Percentiles rank a stretch among this genome's conserved stretches.
phyloP scores from a whole-genome alignment of 306 rosid genomes.

The Sesbania bispinosa region DNA sequence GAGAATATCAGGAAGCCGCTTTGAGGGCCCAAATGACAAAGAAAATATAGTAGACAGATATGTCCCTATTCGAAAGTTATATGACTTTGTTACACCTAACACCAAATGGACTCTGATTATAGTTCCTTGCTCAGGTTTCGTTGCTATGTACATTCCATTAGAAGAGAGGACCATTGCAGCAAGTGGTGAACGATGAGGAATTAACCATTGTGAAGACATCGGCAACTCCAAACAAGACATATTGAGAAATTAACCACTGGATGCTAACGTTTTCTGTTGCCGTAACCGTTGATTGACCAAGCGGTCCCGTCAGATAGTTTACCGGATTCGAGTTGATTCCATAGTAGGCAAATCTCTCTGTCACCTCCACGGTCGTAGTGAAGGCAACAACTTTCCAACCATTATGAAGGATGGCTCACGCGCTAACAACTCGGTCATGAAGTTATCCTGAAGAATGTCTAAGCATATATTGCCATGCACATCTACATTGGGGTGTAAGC shows the following conservation, averaged over 20 bases:
- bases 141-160: slow-evolving; percentile 83
- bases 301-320: slow-evolving; percentile 39
- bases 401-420: too few relatives aligned
- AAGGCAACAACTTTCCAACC: too few relatives aligned
- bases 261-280: slow-evolving; percentile 51
- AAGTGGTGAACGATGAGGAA: slow-evolving; percentile 81
- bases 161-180: slow-evolving; percentile 84
- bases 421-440: too few relatives aligned
- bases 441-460: too few relatives aligned
- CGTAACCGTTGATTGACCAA: slow-evolving; percentile 45
- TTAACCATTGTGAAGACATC: slow-evolving; percentile 55
- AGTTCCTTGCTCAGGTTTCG: slow-evolving; percentile 98
- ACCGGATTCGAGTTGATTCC: slow-evolving; percentile 45
- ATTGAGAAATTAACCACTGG: slow-evolving; percentile 74
- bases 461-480: too few relatives aligned
- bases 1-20: slow-evolving; percentile 78
- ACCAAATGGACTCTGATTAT: slow-evolving; percentile 86
- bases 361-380: slow-evolving; percentile 39
- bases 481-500: too few relatives aligned
- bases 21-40: slow-evolving; percentile 80
- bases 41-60: slow-evolving; percentile 84
- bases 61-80: slow-evolving; percentile 92
- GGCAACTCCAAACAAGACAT: slow-evolving; percentile 45
- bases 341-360: slow-evolving; percentile 47
- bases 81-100: slow-evolving; percentile 88